Percentiles rank a stretch among this genome's conserved stretches.
Evolutionary conservation across 2,329 filamentous ascomycete species (phyloP).

Genomic region (Sclerotinia nivalis): DNA sequence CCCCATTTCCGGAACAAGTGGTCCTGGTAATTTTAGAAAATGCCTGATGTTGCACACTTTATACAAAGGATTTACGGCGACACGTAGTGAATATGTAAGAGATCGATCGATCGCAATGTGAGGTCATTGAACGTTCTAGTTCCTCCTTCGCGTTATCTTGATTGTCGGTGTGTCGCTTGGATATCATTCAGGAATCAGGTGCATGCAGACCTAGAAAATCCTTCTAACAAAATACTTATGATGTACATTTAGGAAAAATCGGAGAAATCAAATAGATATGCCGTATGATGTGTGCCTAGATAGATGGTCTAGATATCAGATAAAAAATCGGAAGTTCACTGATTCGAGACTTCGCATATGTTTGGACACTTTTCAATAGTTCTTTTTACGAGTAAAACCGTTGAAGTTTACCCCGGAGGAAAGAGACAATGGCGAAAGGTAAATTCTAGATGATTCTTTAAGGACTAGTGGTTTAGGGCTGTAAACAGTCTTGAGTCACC

Average conservation of each 20-base stretch:
- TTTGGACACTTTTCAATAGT: background rate
- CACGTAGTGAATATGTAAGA: background rate
- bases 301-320: background rate
- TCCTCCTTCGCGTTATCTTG: background rate
- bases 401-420: background rate
- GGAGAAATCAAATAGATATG: background rate
- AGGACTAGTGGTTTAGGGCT: background rate
- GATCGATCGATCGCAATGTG: slow-evolving; percentile 12
- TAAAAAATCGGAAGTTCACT: background rate
- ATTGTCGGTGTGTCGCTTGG: background rate
- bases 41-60: background rate
- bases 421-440: background rate
- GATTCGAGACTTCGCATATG: background rate
- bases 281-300: slow-evolving; percentile 8
- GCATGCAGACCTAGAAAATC: background rate
- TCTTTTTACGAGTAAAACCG: background rate
- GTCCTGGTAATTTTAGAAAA: slow-evolving; percentile 3
- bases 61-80: slow-evolving; percentile 13
- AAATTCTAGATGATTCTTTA: background rate
- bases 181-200: background rate
- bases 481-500: background rate
- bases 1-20: background rate
- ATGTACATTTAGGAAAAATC: background rate
- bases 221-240: background rate
- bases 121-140: background rate